Evolutionary conservation across 2,329 filamentous ascomycete species (phyloP).

Genomic region (Cryphonectria parasitica): DNA sequence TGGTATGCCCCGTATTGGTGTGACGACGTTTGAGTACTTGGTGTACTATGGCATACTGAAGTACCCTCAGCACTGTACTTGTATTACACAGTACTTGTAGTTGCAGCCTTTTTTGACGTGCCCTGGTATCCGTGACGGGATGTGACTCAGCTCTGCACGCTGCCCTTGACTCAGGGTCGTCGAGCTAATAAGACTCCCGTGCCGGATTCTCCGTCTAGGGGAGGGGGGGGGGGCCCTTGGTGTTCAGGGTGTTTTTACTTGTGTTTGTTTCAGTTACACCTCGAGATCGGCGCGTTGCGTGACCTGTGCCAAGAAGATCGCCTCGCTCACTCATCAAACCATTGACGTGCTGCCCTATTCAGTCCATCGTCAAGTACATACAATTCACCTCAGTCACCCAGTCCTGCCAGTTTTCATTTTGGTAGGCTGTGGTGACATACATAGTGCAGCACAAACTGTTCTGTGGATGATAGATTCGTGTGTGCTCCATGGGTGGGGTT

Average conservation of each 20-base stretch:
- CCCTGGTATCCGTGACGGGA: background rate
- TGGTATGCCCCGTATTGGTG: background rate
- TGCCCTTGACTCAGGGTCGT: background rate
- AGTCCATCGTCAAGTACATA: too few species aligned
- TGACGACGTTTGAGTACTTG: too few species aligned
- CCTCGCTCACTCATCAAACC: background rate
- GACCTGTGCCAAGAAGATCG: background rate
- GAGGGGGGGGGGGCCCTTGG: background rate
- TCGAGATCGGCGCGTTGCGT: background rate
- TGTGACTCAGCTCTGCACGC: background rate
- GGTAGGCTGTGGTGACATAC: background rate
- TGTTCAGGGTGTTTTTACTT: background rate
- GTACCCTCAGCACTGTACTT: background rate
- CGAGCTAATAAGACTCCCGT: background rate
- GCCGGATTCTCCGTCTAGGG: background rate
- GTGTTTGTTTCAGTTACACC: background rate
- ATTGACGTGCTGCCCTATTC: background rate
- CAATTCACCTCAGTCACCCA: too few species aligned
- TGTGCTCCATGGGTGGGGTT: background rate
- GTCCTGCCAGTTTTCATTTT: background rate
- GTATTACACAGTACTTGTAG: background rate
- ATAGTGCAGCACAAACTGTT: background rate
- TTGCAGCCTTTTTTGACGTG: background rate
- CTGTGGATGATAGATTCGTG: background rate
- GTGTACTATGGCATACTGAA: too few species aligned